These are phyloP conservation scores for Dryas alaskensis DNA, from an alignment of 306 rosid genomes.

Conservation along the genomic window DNA sequence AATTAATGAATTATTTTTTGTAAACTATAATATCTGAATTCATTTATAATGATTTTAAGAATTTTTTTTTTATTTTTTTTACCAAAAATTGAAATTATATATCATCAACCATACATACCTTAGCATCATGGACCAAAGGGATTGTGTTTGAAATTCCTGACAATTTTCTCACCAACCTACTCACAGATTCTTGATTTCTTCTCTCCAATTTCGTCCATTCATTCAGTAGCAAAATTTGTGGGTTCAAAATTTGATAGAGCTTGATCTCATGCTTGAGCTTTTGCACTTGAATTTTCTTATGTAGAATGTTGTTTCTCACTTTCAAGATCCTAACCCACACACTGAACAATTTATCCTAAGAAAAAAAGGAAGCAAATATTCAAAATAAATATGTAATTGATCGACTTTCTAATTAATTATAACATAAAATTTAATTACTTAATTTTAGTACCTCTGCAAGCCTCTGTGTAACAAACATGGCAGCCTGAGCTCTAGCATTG, in stretches of 20 bases:
- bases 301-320: slow-evolving; percentile 44
- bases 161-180: slow-evolving; percentile 43
- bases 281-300: slow-evolving; percentile 44
- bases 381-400: no score
- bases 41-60: no score
- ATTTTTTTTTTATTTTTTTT: no score
- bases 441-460: slow-evolving; percentile 38
- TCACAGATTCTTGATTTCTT: slow-evolving; percentile 56
- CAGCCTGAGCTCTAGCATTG: slow-evolving; percentile 51
- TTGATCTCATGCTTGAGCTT: slow-evolving; percentile 46
- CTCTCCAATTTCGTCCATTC: slow-evolving; percentile 64
- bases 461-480: slow-evolving; percentile 32
- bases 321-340: slow-evolving; percentile 46
- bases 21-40: background rate
- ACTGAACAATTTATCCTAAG: slow-evolving; percentile 52
- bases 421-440: background rate
- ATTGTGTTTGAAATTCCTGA: slow-evolving; percentile 43
- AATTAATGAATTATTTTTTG: background rate
- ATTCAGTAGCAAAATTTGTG: slow-evolving; percentile 48
- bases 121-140: slow-evolving; percentile 49
- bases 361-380: background rate
- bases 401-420: no score
- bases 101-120: slow-evolving; percentile 29
- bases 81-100: no score
- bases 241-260: slow-evolving; percentile 41